Evolutionary conservation across 2,329 filamentous ascomycete species (phyloP).

Genomic region (Chaetomium sp.): DNA sequence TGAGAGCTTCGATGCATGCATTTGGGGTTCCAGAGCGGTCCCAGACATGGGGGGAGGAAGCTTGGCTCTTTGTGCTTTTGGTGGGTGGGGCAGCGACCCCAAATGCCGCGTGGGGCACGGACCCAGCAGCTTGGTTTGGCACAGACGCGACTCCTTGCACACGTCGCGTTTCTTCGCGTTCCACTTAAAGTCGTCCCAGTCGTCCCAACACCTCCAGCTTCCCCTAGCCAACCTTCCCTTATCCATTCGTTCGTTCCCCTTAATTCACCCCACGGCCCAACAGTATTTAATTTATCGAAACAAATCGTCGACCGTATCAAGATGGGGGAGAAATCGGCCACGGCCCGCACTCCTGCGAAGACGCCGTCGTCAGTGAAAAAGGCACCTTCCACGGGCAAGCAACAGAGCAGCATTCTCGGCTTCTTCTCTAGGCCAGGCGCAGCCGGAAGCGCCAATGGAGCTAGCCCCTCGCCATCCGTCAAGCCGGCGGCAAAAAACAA

Average conservation of each 20-base stretch:
- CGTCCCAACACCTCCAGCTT: neutral
- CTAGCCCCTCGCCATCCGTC: conserved; percentile 36
- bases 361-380: conserved; percentile 44
- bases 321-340: conserved; percentile 38
- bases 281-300: neutral
- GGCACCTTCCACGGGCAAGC: conserved; percentile 55
- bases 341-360: conserved; percentile 44
- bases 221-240: neutral
- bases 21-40: no score
- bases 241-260: conserved; percentile 2
- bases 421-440: conserved; percentile 70
- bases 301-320: conserved; percentile 5
- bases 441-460: conserved; percentile 43
- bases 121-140: conserved; percentile 20
- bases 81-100: neutral
- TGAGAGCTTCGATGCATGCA: no score
- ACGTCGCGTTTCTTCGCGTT: conserved; percentile 34
- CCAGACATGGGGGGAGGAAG: neutral
- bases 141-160: conserved; percentile 29
- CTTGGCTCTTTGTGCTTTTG: neutral
- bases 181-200: conserved; percentile 24
- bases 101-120: conserved; percentile 14
- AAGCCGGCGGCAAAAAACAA: conserved; percentile 35
- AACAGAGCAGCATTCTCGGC: conserved; percentile 74
- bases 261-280: neutral